These are phyloP conservation scores for Nannizzia gypsea DNA, from an alignment of 2,329 filamentous ascomycete genomes.

Conservation along the genomic window DNA sequence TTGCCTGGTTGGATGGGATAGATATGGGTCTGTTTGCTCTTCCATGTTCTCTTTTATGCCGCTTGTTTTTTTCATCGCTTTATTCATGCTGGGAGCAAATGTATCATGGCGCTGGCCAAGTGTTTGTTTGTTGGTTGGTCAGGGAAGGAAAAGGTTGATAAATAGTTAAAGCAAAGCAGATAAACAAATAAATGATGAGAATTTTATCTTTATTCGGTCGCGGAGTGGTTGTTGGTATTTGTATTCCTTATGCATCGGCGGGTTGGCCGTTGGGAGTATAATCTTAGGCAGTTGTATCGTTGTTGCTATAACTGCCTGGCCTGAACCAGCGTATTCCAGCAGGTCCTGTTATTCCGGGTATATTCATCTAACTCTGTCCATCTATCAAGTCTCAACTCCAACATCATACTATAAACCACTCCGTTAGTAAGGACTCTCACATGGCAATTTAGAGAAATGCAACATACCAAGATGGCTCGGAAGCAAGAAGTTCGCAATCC, in stretches of 20 bases:
- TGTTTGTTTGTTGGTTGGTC: background rate
- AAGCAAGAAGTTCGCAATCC: slow-evolving; percentile 89
- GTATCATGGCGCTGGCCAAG: background rate
- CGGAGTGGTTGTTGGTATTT: too few relatives aligned
- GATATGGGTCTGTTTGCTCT: background rate
- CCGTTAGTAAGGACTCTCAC: background rate
- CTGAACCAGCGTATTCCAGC: too few relatives aligned
- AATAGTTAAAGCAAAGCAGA: background rate
- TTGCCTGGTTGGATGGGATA: background rate
- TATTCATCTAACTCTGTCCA: background rate
- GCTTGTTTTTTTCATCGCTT: background rate
- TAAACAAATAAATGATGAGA: background rate
- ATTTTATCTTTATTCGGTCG: background rate
- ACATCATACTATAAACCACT: background rate
- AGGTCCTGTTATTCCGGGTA: background rate
- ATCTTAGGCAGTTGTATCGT: too few relatives aligned
- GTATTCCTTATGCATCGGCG: too few relatives aligned
- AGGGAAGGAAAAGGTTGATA: background rate
- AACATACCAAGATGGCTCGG: slow-evolving; percentile 66
- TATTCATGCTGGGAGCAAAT: background rate
- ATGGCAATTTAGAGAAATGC: background rate
- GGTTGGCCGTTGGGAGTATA: too few relatives aligned
- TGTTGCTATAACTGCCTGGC: too few relatives aligned
- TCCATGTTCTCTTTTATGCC: too few relatives aligned
- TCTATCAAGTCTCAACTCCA: background rate